Percentiles rank a stretch among this genome's conserved stretches.
Conservation (phyloP, 2,329 filamentous ascomycete genomes). For the Cladosporium colombiae region DNA sequence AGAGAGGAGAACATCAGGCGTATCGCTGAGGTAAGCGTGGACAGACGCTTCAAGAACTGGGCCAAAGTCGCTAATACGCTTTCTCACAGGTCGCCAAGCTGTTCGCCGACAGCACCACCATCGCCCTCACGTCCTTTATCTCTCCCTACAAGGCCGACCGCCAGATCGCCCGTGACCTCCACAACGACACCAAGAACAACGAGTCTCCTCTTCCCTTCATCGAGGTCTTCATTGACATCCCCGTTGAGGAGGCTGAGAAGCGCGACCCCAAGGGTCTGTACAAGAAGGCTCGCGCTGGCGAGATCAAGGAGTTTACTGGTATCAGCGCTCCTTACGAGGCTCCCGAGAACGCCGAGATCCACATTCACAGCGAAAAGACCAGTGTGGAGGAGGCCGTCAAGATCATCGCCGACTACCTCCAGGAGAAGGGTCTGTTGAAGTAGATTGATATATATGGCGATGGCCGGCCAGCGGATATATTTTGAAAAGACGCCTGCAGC, state of each 20-base stretch:
- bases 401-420: conserved; percentile 78
- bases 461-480: not conserved
- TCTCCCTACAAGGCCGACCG: conserved; percentile 90
- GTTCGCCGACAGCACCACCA: conserved; percentile 84
- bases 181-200: conserved; percentile 62
- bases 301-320: conserved; percentile 97
- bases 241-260: conserved; percentile 88
- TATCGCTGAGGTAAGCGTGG: conserved; percentile 68
- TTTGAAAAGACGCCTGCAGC: not conserved
- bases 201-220: conserved; percentile 75
- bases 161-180: conserved; percentile 76
- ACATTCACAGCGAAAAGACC: conserved; percentile 77
- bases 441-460: not conserved
- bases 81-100: conserved; percentile 78
- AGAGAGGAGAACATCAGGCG: conserved; percentile 97
- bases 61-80: not conserved
- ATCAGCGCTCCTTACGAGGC: conserved; percentile 94
- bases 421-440: conserved; percentile 65
- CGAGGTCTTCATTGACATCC: conserved; percentile 91
- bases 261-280: conserved; percentile 97
- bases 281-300: conserved; percentile 89
- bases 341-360: conserved; percentile 81
- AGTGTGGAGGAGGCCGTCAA: conserved; percentile 85
- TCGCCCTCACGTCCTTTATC: conserved; percentile 96
- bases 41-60: no score